A percentile compares a stretch with the other conserved stretches of the same genome.
phyloP scores from a whole-genome alignment of 768 basidiomycete genomes.

The Boletus sensibilis region DNA sequence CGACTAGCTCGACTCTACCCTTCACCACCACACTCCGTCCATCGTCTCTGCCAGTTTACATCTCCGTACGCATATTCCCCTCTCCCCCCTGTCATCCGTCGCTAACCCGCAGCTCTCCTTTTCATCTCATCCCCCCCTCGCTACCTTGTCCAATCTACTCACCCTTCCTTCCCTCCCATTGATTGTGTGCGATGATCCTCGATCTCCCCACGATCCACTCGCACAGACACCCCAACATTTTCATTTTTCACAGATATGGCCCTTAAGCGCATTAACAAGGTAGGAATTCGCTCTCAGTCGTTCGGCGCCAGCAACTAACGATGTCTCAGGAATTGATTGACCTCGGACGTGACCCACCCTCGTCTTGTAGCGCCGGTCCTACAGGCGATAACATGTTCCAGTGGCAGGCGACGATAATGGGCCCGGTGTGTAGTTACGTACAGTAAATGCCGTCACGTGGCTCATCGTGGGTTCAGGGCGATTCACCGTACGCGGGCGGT shows the following conservation, averaged over 20 bases:
- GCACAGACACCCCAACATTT: conserved; percentile 17
- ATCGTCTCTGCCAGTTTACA: neutral
- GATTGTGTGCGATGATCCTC: conserved; percentile 40
- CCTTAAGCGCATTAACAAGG: conserved; percentile 99
- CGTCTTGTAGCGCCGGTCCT: conserved; percentile 98
- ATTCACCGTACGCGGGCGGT: conserved; percentile 97
- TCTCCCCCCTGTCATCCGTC: neutral
- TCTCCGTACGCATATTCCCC: conserved; percentile 9
- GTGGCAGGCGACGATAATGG: conserved; percentile 99
- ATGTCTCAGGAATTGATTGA: conserved; percentile 88
- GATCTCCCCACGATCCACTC: conserved; percentile 31
- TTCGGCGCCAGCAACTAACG: conserved; percentile 12
- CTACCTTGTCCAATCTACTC: neutral
- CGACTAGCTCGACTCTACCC: conserved; percentile 20
- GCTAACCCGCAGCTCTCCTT: neutral
- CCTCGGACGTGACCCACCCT: conserved; percentile 98
- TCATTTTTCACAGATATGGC: conserved; percentile 59
- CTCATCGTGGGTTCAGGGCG: conserved; percentile 57
- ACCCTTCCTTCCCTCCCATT: conserved; percentile 13
- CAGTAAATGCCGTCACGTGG: conserved; percentile 10
- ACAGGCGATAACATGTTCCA: conserved; percentile 98
- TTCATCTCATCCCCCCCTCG: neutral
- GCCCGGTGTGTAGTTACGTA: conserved; percentile 65
- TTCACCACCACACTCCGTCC: conserved; percentile 28
- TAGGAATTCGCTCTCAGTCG: conserved; percentile 28